phyloP scores from a whole-genome alignment of 2,329 filamentous ascomycete species.

The Ambrosiella cleistominuta region DNA sequence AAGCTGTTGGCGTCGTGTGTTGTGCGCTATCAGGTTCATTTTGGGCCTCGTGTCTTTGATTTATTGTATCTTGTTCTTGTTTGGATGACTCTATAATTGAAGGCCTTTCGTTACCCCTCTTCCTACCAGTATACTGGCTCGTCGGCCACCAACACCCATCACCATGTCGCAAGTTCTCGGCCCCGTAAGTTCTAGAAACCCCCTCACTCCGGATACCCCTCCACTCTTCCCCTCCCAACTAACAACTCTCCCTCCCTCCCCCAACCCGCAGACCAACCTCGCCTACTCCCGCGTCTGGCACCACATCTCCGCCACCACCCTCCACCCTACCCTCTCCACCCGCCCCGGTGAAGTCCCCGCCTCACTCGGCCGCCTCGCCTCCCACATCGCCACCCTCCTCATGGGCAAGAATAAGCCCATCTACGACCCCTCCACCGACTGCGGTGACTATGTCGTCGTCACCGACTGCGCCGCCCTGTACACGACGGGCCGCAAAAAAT shows the following conservation, averaged over 20 bases:
- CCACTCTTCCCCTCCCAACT: neutral
- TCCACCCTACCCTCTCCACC: conserved; percentile 42
- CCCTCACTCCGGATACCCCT: neutral
- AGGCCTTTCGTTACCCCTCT: neutral
- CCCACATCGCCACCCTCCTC: conserved; percentile 66
- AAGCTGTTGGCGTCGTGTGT: neutral
- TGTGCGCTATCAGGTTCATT: neutral
- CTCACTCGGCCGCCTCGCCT: conserved; percentile 77
- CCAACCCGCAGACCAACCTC: conserved; percentile 55
- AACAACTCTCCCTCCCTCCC: neutral
- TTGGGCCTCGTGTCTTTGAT: neutral
- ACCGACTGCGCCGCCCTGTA: conserved; percentile 74
- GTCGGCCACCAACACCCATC: neutral
- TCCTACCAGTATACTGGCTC: neutral
- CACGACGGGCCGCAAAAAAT: conserved; percentile 79
- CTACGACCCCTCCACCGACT: conserved; percentile 92
- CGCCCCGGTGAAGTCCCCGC: conserved; percentile 44
- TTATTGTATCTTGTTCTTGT: neutral
- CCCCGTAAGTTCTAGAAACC: conserved; percentile 33
- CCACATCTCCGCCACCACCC: conserved; percentile 54
- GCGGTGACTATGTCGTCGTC: conserved; percentile 95
- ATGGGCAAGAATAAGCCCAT: conserved; percentile 99
- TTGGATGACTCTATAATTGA: neutral
- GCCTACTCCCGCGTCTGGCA: conserved; percentile 97
- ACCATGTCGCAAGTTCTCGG: conserved; percentile 67